These are phyloP conservation scores for Ceratobasidium sp. DNA, from an alignment of 1,284 basidiomycete species.

Conservation along the genomic window DNA sequence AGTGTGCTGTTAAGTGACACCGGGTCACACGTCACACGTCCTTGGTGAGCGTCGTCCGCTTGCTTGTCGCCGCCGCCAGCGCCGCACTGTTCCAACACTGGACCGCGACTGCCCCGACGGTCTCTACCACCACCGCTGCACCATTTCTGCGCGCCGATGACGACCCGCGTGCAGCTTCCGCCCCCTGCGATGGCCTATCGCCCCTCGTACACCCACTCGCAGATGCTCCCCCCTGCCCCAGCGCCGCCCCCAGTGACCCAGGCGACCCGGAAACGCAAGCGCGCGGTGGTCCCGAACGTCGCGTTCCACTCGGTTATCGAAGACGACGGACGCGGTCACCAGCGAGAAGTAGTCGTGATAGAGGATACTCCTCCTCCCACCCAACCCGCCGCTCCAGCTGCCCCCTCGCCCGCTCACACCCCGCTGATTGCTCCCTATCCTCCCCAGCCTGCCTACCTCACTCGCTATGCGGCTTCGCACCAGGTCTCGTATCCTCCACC, in stretches of 20 bases:
- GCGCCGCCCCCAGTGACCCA: slow-evolving; percentile 66
- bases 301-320: slow-evolving; percentile 64
- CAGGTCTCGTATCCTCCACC: slow-evolving; percentile 55
- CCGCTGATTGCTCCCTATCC: slow-evolving; percentile 39
- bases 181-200: slow-evolving; percentile 51
- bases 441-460: slow-evolving; percentile 57
- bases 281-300: slow-evolving; percentile 82
- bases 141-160: too few species aligned
- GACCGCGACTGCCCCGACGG: neutral
- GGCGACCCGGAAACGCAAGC: slow-evolving; percentile 77
- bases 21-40: slow-evolving; percentile 5
- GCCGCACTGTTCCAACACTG: neutral
- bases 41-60: slow-evolving; percentile 28
- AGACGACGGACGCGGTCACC: slow-evolving; percentile 76
- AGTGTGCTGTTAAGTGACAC: slow-evolving; percentile 38
- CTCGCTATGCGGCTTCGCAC: slow-evolving; percentile 37
- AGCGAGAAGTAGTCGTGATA: slow-evolving; percentile 87
- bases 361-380: slow-evolving; percentile 84
- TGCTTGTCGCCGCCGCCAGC: slow-evolving; percentile 32
- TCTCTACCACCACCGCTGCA: too few species aligned
- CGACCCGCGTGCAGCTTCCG: slow-evolving; percentile 77
- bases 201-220: slow-evolving; percentile 44
- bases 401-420: slow-evolving; percentile 31
- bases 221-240: slow-evolving; percentile 42
- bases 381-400: slow-evolving; percentile 54